Base-by-base conservation (phyloP, 2,329 filamentous ascomycete genomes). In the Apiospora sp. region DNA sequence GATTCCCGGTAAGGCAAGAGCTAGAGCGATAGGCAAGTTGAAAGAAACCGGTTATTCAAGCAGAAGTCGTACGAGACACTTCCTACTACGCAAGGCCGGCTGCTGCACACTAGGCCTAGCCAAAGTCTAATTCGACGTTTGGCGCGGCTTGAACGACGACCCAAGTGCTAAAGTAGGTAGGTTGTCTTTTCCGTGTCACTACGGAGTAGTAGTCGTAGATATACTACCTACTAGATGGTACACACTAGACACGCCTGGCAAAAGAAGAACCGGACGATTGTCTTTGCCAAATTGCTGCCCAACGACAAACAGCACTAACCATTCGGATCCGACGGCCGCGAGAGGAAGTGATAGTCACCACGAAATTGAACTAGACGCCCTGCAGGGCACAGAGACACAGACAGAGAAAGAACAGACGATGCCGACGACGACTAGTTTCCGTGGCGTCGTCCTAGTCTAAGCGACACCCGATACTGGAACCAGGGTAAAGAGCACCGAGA, bases 121-220 rank as follows among this genome's bases (percentile, higher is more conserved):
- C 58, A 61, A 61, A 61, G 58, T 64, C 58, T 41, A 64, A 37
- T 22, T 30, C 54, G 54, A 61, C 54, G 54, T 61, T 61, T 61
- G 54, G 54, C 54, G 54, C 54, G 54, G 54, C 2, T 16, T 61
- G 30, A 30, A 61, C 54, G 27, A 37, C 30, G 27, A 61, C 54
- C 54, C 30, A 61, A 58, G 54, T n/a, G 24, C 54, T 22, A n/a
- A 8, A 22, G 19, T 37, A 61, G 30, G 19, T n/a, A n/a, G n/a
- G n/a, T n/a, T 7, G 30, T 61, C 16, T 34, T 61, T 61, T 61
- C 54, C 16, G 54, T 61, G 30, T 61, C 27, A 30, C 27, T 30
- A n/a, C n/a, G n/a, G n/a, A n/a, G n/a, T n/a, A 30, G 27, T 61
- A 61, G 54, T 61, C 30, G 51, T 34, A 61, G 54, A 54, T 27